phyloP scores from a whole-genome alignment of 805 yeast genomes.

The Schwanniomyces yamadae region DNA sequence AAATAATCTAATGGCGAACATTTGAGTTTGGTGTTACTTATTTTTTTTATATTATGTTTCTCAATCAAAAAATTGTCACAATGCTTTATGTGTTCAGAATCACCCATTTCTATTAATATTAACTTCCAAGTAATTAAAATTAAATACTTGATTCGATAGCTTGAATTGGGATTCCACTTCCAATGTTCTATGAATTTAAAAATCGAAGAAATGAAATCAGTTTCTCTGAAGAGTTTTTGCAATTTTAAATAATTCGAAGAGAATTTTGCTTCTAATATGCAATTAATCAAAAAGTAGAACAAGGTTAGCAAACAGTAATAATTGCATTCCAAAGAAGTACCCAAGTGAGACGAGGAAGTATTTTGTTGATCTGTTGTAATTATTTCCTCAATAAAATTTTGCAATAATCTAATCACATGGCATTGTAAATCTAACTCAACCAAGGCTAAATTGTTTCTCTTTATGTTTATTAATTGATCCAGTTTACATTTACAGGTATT shows the following conservation, averaged over 20 bases:
- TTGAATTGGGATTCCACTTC: slow-evolving; percentile 51
- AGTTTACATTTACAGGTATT: slow-evolving; percentile 5
- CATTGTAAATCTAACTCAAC: slow-evolving; percentile 1
- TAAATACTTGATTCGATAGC: slow-evolving; percentile 55
- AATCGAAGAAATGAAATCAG: slow-evolving; percentile 44
- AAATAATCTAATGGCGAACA: slow-evolving; percentile 86
- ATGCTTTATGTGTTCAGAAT: slow-evolving; percentile 30
- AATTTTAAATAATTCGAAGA: slow-evolving; percentile 12
- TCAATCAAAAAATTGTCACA: slow-evolving; percentile 48
- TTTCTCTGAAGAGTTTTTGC: slow-evolving; percentile 20
- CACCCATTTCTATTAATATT: slow-evolving; percentile 64
- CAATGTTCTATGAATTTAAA: slow-evolving; percentile 59
- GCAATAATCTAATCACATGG: slow-evolving; percentile 7
- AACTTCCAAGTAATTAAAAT: slow-evolving; percentile 54
- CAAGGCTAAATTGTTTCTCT: slow-evolving; percentile 8
- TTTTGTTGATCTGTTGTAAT: not conserved
- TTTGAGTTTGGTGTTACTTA: slow-evolving; percentile 28
- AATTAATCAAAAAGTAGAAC: slow-evolving; percentile 32
- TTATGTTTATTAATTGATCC: not conserved
- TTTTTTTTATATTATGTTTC: slow-evolving; percentile 36
- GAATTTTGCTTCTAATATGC: slow-evolving; percentile 15
- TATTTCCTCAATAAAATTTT: slow-evolving; percentile 3
- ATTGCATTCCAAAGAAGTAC: slow-evolving; percentile 7
- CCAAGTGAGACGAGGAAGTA: not conserved
- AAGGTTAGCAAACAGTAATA: slow-evolving; percentile 33